Evolutionary conservation across 805 yeast species (phyloP), one percentile per base, ranked within the genome.

Genomic region (Torulaspora maleeae): DNA sequence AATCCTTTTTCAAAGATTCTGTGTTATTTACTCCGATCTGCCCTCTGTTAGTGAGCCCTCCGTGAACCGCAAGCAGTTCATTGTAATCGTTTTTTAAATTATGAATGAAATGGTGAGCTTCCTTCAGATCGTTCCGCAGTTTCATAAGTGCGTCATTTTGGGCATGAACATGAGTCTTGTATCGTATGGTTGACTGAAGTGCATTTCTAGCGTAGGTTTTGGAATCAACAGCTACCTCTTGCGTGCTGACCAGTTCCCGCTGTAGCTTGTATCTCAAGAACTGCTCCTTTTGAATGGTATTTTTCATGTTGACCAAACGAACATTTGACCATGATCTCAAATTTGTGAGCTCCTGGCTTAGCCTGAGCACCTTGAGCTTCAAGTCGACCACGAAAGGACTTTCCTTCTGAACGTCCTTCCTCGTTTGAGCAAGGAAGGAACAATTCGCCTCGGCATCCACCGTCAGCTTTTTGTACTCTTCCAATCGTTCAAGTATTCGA

Each of bases 271-370:
- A 34, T 12, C 24, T 11, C 10, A 19, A n/a, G 3, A 15, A 16
- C 29, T 35, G 38, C 24, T 34, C 36, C 25, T 32, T 29, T 10
- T 11, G 15, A 20, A 50, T 19, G 1, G 41, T 20, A 36, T 32
- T 25, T 36, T 46, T 51, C 17, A 53, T 20, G 24, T 50, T 51
- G n/a, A 27, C 15, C 1, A 50, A 34, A 15, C 55, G 47, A 3
- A 38, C 33, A 16, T 44, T 38, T 33, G 50, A 36, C 10, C 24
- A 30, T 5, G 17, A 33, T 27, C 45, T 40, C 2, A 45, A 29
- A n/a, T 28, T 32, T 12, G 38, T 49, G n/a, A 53, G 29, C 19
- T 51, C 52, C 9, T 36, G 19, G 13, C 27, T 27, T 19, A 13
- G 32, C 16, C 8, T 35, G 27, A 22, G 24, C 13, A 53, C 25